These are phyloP conservation scores for Paratrypanosoma confusum DNA, from an alignment of 208 protist species.

Conservation along the genomic window DNA sequence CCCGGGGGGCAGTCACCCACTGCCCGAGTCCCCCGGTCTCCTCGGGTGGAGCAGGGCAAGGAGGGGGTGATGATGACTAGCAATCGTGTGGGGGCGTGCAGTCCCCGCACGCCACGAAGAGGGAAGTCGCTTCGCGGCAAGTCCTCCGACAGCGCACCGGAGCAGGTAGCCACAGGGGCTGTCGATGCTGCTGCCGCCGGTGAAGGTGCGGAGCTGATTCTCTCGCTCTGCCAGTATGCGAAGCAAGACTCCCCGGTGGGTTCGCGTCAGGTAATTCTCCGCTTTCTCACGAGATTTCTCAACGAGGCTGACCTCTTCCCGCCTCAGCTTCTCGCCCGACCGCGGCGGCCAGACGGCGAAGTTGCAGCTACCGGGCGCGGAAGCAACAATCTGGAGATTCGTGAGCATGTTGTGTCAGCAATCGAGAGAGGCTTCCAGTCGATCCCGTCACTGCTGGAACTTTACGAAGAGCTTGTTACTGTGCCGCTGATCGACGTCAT, in stretches of 20 bases:
- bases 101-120: too few relatives aligned
- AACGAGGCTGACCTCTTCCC: constrained; percentile 39
- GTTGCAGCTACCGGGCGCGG: too few relatives aligned
- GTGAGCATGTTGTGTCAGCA: too few relatives aligned
- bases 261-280: constrained; percentile 33
- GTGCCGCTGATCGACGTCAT: constrained; percentile 62
- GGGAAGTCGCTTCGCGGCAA: too few relatives aligned
- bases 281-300: constrained; percentile 38
- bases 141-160: not conserved
- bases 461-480: constrained; percentile 29
- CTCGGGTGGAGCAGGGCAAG: not conserved
- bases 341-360: constrained; percentile 10
- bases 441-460: constrained; percentile 57
- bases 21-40: not conserved
- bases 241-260: constrained; percentile 59
- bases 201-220: constrained; percentile 33
- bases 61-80: not conserved
- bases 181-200: constrained; percentile 1
- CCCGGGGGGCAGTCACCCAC: not conserved
- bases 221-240: constrained; percentile 60
- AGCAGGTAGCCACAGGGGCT: not conserved
- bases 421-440: too few relatives aligned
- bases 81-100: too few relatives aligned
- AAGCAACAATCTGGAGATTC: too few relatives aligned
- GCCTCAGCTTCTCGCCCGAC: constrained; percentile 7